Evolutionary conservation across 1,284 basidiomycete genomes (phyloP), one percentile per base, ranked within the genome.

Genomic region (Microbotryomycetes sp.): DNA sequence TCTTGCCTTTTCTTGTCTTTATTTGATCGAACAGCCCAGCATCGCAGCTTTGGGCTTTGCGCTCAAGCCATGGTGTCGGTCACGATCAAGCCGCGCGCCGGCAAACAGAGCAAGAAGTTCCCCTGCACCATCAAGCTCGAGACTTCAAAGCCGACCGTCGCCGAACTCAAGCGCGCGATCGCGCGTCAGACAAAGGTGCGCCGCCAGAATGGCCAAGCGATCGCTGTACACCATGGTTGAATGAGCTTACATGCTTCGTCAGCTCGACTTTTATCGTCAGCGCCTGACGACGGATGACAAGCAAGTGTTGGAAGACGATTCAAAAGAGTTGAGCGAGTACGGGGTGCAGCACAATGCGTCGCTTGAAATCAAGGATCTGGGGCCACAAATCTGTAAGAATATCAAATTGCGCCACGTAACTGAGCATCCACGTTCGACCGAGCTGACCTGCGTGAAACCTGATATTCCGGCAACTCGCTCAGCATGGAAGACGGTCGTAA

Each of bases 311-410:
- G 77, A 81, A 4, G 87, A 91, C 62, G 82, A 84, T 31, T 78
- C 62, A 26, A 61, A 81, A 54, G 81, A 80, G 21, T 75, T 93
- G 28, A 75, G 74, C 7, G 81, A 82, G 27, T 81, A 83, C 35
- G 83, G 81, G 2, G 72, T 89, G 7, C 72, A 71, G 11, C 81
- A 84, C 27, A 82, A 80, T 15, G 81, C 80, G 18, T 83, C 85
- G 56, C 73, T 92, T 52, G 74, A 82, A 27, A 79, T 92, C 66
- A 94, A 94, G 76, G 92, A 97, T 76, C 78, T 96, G 45, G 92
- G 92, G 0, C 82, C 85, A 18, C 93, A 97, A 75, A 79, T 93
- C 54, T 82, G 83, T 71, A 31, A 41, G 70, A 45, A 35, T 23
- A 13, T 1, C 18, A 18, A 7, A 31, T 28, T 51, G 7, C 9